These are phyloP conservation scores for Durio zibethinus DNA, from an alignment of 345 rosid species.

Conservation along the genomic window DNA sequence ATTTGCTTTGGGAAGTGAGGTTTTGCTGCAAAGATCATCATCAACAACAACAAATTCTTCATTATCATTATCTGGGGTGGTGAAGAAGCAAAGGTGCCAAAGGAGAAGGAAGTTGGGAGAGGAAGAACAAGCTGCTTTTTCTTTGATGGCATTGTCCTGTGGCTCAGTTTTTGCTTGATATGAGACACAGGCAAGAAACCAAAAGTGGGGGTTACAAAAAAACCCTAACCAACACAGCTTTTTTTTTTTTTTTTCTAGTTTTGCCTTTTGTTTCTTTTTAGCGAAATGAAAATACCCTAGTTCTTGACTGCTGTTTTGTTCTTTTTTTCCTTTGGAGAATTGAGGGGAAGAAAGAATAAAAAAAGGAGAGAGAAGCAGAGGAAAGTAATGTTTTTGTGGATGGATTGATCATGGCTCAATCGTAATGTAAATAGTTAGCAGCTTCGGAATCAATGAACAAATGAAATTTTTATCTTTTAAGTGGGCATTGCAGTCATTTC, in stretches of 20 bases:
- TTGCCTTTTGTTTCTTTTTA: background rate
- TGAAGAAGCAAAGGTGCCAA: constrained; percentile 65
- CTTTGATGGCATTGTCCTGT: constrained; percentile 69
- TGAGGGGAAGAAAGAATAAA: background rate
- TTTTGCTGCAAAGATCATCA: constrained; percentile 33
- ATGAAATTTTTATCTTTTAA: background rate
- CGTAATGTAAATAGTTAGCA: background rate
- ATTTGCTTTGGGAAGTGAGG: constrained; percentile 31
- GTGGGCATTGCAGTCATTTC: background rate
- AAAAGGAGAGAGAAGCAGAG: background rate
- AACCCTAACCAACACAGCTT: background rate
- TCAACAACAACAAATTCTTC: background rate
- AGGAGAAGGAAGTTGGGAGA: constrained; percentile 57
- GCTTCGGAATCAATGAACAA: background rate
- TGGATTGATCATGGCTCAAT: background rate
- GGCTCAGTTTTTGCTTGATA: constrained; percentile 47
- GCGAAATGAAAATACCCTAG: background rate
- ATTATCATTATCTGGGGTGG: constrained; percentile 13
- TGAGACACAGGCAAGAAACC: background rate
- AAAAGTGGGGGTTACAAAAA: background rate
- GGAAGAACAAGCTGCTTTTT: constrained; percentile 84
- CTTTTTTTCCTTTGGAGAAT: background rate
- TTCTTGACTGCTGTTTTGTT: background rate
- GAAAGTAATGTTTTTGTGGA: background rate
- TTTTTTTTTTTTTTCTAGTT: background rate